Evolutionary conservation across 768 basidiomycete species (phyloP).

Genomic region (Hygrophoropsis aurantiaca): DNA sequence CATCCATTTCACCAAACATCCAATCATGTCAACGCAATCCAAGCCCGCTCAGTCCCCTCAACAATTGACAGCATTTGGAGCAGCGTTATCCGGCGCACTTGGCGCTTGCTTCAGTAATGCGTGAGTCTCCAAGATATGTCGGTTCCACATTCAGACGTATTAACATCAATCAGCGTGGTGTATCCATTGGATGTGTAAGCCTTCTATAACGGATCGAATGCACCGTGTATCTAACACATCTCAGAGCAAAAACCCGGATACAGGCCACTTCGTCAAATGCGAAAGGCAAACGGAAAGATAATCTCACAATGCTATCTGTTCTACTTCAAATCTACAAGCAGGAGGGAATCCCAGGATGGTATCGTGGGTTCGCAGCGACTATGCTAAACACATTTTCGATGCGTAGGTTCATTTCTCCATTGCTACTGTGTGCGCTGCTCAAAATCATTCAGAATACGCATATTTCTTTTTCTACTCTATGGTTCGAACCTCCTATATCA

Average conservation of each 20-base stretch:
- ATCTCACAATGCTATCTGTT: slow-evolving; percentile 59
- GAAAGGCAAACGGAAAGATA: slow-evolving; percentile 51
- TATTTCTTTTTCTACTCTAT: slow-evolving; percentile 99
- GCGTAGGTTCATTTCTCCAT: slow-evolving; percentile 56
- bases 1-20: not conserved
- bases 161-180: slow-evolving; percentile 57
- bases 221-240: slow-evolving; percentile 8
- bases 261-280: slow-evolving; percentile 70
- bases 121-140: too few species aligned
- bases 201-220: not conserved
- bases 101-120: slow-evolving; percentile 93
- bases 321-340: slow-evolving; percentile 70
- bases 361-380: slow-evolving; percentile 90
- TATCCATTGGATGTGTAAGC: slow-evolving; percentile 95
- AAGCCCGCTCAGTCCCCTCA: slow-evolving; percentile 57
- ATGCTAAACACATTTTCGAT: slow-evolving; percentile 99
- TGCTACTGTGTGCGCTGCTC: not conserved
- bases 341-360: slow-evolving; percentile 82
- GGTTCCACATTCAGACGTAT: too few species aligned
- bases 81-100: slow-evolving; percentile 89
- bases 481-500: slow-evolving; percentile 81
- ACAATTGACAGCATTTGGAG: slow-evolving; percentile 79
- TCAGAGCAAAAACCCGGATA: slow-evolving; percentile 90
- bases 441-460: slow-evolving; percentile 76
- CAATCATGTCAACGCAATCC: slow-evolving; percentile 37